Evolutionary conservation across 1,284 basidiomycete species (phyloP), one percentile per base, ranked within the genome.

Genomic region (Rhodotorula sp.): DNA sequence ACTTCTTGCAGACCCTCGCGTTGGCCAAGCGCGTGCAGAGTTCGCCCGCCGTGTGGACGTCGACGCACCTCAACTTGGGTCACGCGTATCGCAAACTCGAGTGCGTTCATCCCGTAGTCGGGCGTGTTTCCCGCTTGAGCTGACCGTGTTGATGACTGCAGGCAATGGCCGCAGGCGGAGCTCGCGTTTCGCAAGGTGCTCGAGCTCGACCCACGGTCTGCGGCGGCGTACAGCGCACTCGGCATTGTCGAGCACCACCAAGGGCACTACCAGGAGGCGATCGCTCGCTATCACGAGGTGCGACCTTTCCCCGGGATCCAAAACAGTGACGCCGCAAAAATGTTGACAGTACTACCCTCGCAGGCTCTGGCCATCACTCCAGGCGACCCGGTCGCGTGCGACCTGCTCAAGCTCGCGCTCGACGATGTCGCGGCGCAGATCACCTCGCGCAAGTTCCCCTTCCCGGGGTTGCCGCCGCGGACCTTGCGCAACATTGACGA

Each of bases 41-140:
- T 61, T 90, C 91, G 0, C 88, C 91, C 68, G 85, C 86, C 23
- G 87, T 89, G 0, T 98, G 96, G 94, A 86, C 88, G 1, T 88
- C 89, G 16, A 93, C 92, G 0, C 93, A 92, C 80, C 85, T 97
- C 69, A 97, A 97, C 80, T 86, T 97, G 16, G 93, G 92, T 12
- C 95, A 95, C 54, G 90, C 90, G 65, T 88, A 87, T 76, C 87
- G 93, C 23, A 91, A 91, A 80, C 83, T 91, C 14, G 87, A 87
- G 90, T 92, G 74, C 69, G 88, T 81, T 16, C 10, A 6, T 15
- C 18, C n/a, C n/a, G 49, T 31, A 29, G 20, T 21, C 43, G 47
- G n/a, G 12, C 52, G n/a, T 47, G 6, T 60, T 26, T 31, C n/a
- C 46, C 34, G 4, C 54, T 23, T 58, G 56, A 46, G 15, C 49